Evolutionary conservation across 2,329 filamentous ascomycete species (phyloP), one percentile per base, ranked within the genome.

Genomic region (Ramichloridium luteum): DNA sequence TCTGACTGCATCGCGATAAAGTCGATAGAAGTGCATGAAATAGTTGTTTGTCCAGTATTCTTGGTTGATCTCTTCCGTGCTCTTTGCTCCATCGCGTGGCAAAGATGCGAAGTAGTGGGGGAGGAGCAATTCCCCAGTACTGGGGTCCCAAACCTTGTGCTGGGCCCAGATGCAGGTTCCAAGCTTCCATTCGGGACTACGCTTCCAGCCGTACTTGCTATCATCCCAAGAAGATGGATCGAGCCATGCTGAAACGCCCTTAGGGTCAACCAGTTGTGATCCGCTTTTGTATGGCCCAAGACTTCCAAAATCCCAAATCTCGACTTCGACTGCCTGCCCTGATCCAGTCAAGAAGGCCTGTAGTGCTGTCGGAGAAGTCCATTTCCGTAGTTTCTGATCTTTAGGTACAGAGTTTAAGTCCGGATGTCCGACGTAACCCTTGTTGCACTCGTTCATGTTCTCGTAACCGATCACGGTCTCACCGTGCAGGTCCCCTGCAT

Each of bases 91-190:
- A 8, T 8, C 20, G 8, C n/a, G 20, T 0, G 86, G 86, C 39
- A 81, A 74, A 46, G 77, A 81, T 6, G 74, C 68, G 50, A 98
- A 98, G 56, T 96, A 94, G 53, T 93, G 75, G 47, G 86, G 92
- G 44, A 72, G 74, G 35, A 93, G 57, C 4, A 98, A 61, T 0
- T 70, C 73, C 52, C 94, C 85, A 2, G 71, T 80, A 3, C 65
- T 61, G 4, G 80, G 77, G 50, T 98, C 84, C 90, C 90, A 98
- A 4, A 98, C 74, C 1, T 86, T 88, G 55, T 98, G 86, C 51
- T 94, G 88, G 3, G 90, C 88, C 90, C 90, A 98, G 25, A 98
- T 56, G 50, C 90, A 96, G 56, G 92, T 75, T n/a, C 90, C 90
- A 12, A 98, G 62, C 54, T 78, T 86, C 90, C 90, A 98, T 5